A percentile compares a stretch with the other conserved stretches of the same genome.
phyloP scores from a whole-genome alignment of 1,284 basidiomycete species.

The Singerocomus inundabilis region DNA sequence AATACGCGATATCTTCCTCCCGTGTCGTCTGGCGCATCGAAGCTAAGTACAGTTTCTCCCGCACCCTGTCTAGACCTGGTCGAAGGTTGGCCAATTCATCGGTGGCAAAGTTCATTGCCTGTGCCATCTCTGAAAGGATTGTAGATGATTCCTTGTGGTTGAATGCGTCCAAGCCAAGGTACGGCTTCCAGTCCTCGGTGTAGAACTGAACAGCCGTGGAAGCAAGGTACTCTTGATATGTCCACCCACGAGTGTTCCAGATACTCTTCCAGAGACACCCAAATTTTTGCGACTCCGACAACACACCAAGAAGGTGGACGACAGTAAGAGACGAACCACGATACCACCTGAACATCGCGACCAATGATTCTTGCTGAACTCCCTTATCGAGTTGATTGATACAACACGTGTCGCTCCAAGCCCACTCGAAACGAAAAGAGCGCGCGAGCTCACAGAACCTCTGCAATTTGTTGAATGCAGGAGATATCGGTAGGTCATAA shows the following conservation, averaged over 20 bases:
- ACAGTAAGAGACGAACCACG: neutral
- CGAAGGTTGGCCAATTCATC: neutral
- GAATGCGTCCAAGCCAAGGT: too few species aligned
- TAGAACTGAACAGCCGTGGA: neutral
- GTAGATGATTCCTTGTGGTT: too few species aligned
- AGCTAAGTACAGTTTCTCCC: neutral
- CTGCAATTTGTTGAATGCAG: neutral
- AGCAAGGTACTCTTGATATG: neutral
- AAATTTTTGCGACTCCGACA: neutral
- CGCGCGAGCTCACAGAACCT: neutral
- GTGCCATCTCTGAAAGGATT: too few species aligned
- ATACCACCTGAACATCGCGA: neutral
- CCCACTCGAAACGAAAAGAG: constrained; percentile 2
- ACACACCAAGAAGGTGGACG: neutral
- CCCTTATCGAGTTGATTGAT: too few species aligned
- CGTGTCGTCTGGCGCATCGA: too few species aligned
- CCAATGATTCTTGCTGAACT: too few species aligned
- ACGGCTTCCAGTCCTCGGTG: too few species aligned
- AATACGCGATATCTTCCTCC: too few species aligned
- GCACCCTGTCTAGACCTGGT: neutral
- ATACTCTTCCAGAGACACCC: neutral
- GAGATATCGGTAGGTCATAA: too few species aligned
- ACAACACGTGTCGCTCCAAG: constrained; percentile 7
- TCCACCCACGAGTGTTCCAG: neutral
- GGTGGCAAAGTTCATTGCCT: neutral